Evolutionary conservation across 305 asterid species (phyloP).

Genomic region (Galium porrigens): DNA sequence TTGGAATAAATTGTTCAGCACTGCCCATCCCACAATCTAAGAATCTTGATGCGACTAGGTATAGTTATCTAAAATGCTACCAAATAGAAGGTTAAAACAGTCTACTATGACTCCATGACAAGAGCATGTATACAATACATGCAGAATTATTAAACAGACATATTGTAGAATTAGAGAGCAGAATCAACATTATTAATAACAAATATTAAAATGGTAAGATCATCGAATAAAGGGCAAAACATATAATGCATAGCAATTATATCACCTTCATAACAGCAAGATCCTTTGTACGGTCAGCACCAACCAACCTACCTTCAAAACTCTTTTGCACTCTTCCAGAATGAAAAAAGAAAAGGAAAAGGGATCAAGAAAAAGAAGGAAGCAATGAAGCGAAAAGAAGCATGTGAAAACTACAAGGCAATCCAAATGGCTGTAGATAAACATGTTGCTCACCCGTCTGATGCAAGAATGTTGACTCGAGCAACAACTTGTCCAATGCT

Average conservation of each 20-base stretch:
- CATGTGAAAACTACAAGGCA: slow-evolving; percentile 6
- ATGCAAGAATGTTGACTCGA: slow-evolving; percentile 68
- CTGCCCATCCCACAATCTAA: too few species aligned
- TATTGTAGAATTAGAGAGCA: background rate
- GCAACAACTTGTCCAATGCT: slow-evolving; percentile 81
- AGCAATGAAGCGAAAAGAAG: background rate
- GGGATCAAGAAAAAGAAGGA: slow-evolving; percentile 6
- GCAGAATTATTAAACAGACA: background rate
- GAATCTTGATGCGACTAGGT: background rate
- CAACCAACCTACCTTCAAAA: slow-evolving; percentile 73
- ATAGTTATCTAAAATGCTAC: background rate
- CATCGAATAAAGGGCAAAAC: background rate
- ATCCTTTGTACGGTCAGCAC: slow-evolving; percentile 94
- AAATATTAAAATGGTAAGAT: background rate
- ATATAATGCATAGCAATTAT: slow-evolving; percentile 8
- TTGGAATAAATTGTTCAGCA: too few species aligned
- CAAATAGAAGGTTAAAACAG: too few species aligned
- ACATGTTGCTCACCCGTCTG: slow-evolving; percentile 61
- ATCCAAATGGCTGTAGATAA: background rate
- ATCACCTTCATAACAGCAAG: slow-evolving; percentile 87
- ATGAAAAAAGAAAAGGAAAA: slow-evolving; percentile 7
- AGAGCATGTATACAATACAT: background rate
- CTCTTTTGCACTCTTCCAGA: slow-evolving; percentile 69
- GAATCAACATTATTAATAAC: background rate
- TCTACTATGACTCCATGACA: background rate